Evolutionary conservation across 139 green algal genomes (phyloP).

Genomic region (Picochlorum sp.): DNA sequence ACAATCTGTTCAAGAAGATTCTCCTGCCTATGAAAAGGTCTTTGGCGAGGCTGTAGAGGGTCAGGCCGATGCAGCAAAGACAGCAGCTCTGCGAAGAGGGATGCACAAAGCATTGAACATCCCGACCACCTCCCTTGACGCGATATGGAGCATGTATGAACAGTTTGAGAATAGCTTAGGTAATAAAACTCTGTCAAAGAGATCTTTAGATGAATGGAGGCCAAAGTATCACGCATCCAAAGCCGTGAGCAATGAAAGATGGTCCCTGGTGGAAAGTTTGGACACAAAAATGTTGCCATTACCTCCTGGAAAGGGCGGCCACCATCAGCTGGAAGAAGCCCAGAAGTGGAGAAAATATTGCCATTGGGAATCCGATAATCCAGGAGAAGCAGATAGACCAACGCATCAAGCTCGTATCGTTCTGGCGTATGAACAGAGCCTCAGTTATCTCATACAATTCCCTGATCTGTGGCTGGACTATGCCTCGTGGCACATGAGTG

Average conservation of each 20-base stretch:
- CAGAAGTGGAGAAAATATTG: slow-evolving; percentile 60
- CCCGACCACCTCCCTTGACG: slow-evolving; percentile 62
- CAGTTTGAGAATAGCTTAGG: slow-evolving; percentile 59
- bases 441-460: slow-evolving; percentile 61
- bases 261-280: slow-evolving; percentile 33
- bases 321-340: slow-evolving; percentile 28
- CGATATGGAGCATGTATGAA: slow-evolving; percentile 83
- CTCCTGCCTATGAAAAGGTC: slow-evolving; percentile 49
- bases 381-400: slow-evolving; percentile 51
- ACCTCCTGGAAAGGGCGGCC: slow-evolving; percentile 58
- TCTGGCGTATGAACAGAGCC: slow-evolving; percentile 75
- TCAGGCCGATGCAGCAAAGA: slow-evolving; percentile 39
- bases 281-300: slow-evolving; percentile 42
- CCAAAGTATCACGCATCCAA: slow-evolving; percentile 54
- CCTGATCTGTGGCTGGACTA: slow-evolving; percentile 53
- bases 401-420: slow-evolving; percentile 41
- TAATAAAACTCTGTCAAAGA: slow-evolving; percentile 39
- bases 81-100: slow-evolving; percentile 52
- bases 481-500: slow-evolving; percentile 25
- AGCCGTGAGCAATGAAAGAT: slow-evolving; percentile 40
- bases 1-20: slow-evolving; percentile 42
- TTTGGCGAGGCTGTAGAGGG: slow-evolving; percentile 45
- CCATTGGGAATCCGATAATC: slow-evolving; percentile 63
- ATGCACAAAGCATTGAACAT: slow-evolving; percentile 71
- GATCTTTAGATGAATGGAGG: slow-evolving; percentile 73